Percentiles rank a stretch among this genome's conserved stretches.
Conservation (phyloP, 768 basidiomycete genomes). For the Termitomyces bulborhizus region DNA sequence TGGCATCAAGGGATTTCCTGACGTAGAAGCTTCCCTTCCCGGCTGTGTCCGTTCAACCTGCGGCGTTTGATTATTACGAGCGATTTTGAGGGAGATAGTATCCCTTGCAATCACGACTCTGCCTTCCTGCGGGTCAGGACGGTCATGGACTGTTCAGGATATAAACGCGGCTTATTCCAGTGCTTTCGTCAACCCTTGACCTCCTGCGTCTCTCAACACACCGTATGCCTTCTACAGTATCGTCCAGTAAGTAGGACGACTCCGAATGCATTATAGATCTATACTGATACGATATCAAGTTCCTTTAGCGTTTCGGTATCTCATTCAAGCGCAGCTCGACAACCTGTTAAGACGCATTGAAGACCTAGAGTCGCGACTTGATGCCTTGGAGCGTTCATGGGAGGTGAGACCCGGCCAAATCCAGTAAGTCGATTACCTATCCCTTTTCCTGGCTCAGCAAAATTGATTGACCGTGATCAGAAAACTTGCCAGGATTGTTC, state of each 20-base stretch:
- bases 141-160: neutral
- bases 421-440: neutral
- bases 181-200: neutral
- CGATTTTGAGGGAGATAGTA: neutral
- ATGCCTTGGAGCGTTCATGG: neutral
- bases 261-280: neutral
- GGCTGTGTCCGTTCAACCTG: neutral
- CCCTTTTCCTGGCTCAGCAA: no score
- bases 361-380: neutral
- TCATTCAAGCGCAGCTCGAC: neutral
- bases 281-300: neutral
- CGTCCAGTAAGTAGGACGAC: neutral
- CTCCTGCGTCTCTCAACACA: neutral
- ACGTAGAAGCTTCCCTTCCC: neutral
- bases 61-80: neutral
- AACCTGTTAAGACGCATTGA: neutral
- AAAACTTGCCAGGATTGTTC: neutral
- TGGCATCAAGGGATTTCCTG: neutral
- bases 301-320: neutral
- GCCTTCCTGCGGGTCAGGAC: neutral
- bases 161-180: neutral
- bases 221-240: neutral
- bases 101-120: neutral
- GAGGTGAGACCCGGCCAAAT: no score
- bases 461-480: neutral